Evolutionary conservation across 768 basidiomycete species (phyloP), one percentile per base, ranked within the genome.

Genomic region (Psilocybe subaeruginosa): DNA sequence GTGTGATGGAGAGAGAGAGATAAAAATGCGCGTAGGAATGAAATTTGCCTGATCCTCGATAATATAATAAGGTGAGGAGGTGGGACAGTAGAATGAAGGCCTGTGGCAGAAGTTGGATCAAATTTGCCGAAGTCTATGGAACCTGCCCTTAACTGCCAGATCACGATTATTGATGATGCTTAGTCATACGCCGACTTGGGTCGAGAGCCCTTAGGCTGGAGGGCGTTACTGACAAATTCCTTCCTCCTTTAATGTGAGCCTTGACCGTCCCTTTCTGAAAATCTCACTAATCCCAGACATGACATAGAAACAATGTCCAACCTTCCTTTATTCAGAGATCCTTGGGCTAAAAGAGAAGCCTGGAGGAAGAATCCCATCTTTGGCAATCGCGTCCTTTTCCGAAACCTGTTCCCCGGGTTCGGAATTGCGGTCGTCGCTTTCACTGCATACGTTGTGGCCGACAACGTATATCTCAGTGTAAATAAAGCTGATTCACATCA

Each of bases 351-450:
- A 77, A 80, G 88, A 63, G 95, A 97, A 67, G 92, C 93, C 41
- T 97, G 94, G 95, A 84, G 95, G 69, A 94, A 89, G 73, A 88
- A 86, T 69, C 88, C 91, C n/a, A 85, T 96, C 58, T 97, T 97
- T 80, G 84, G 87, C 62, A 91, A 89, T 66, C 86, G 89, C 45
- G 83, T 85, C 67, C 95, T 95, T 92, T 89, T 98, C 79, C 80
- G 89, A 68, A 94, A 85, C 79, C 73, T 97, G 65, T 95, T 98
- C 75, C 97, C 97, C 35, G 97, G 97, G 41, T 92, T 99, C 70
- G 96, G 95, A 50, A 93, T 94, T 59, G 97, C 93, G 37, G 83
- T 94, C 53, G 93, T 90, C 55, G 92, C 95, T 1, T 99, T 99
- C 80, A 89, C 93, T 33, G 89, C 85, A 59, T 99, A 98, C 69